phyloP scores from a whole-genome alignment of 768 basidiomycete genomes.

The Sistotremastrum suecicum region DNA sequence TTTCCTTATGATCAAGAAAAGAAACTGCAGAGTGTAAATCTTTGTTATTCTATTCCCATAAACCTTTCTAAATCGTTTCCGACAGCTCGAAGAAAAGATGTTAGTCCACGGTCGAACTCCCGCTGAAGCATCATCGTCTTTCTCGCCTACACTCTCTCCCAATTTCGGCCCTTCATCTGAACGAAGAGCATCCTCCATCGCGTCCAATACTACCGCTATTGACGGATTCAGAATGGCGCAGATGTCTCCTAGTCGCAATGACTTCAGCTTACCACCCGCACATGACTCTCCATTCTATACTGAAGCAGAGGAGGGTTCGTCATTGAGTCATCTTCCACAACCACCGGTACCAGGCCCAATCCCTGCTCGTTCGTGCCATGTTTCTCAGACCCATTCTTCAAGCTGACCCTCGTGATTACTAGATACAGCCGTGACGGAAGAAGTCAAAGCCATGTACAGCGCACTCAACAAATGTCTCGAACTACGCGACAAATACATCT shows the following conservation, averaged over 20 bases:
- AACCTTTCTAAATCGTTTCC: conserved; percentile 1
- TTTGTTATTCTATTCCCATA: conserved; percentile 1
- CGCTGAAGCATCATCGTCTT: conserved; percentile 29
- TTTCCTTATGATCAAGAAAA: conserved; percentile 75
- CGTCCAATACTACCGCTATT: conserved; percentile 5
- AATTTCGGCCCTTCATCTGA: conserved; percentile 7
- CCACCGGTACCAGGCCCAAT: conserved; percentile 1
- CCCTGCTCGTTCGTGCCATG: conserved; percentile 12
- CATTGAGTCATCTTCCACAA: not conserved
- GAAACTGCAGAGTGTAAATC: conserved; percentile 53
- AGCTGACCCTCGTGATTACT: not conserved
- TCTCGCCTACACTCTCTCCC: conserved; percentile 14
- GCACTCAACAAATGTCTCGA: conserved; percentile 76
- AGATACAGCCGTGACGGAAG: conserved; percentile 24
- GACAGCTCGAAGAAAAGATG: conserved; percentile 61
- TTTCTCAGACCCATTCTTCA: conserved; percentile 8
- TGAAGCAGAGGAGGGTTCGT: conserved; percentile 10
- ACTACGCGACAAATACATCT: conserved; percentile 92
- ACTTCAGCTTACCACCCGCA: not conserved
- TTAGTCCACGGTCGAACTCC: conserved; percentile 53
- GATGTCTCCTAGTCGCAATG: not conserved
- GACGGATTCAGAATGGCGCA: conserved; percentile 9
- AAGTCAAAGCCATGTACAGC: conserved; percentile 44
- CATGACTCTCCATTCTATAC: not conserved
- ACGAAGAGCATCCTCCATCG: not conserved